These are phyloP conservation scores for Polygonum aviculare DNA, from an alignment of 148 eudicot species.

Conservation along the genomic window DNA sequence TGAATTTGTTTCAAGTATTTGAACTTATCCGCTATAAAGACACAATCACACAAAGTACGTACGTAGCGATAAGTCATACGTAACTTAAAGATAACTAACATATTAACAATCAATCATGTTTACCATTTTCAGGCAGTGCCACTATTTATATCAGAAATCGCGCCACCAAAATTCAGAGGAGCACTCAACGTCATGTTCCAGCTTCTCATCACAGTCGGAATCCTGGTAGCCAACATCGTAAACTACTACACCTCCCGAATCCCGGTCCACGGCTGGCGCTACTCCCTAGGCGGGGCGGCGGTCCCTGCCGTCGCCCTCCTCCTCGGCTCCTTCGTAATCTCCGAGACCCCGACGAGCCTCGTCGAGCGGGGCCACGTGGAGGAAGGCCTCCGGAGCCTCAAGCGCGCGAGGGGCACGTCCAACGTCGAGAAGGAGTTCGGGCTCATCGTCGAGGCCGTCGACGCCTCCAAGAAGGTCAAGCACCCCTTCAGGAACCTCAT, in stretches of 20 bases:
- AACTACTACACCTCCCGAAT: slow-evolving; percentile 69
- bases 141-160: slow-evolving; percentile 81
- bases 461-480: slow-evolving; percentile 33
- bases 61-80: too few relatives aligned
- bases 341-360: slow-evolving; percentile 54
- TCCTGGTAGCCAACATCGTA: slow-evolving; percentile 74
- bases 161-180: slow-evolving; percentile 83
- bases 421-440: slow-evolving; percentile 47
- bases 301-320: slow-evolving; percentile 45
- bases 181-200: slow-evolving; percentile 86
- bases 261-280: slow-evolving; percentile 57
- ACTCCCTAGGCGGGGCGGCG: slow-evolving; percentile 53
- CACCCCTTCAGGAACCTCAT: slow-evolving; percentile 51
- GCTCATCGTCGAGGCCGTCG: slow-evolving; percentile 50
- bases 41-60: too few relatives aligned
- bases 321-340: slow-evolving; percentile 36
- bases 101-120: background rate
- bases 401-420: slow-evolving; percentile 41
- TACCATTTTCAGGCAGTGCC: slow-evolving; percentile 67
- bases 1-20: too few relatives aligned
- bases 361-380: slow-evolving; percentile 52
- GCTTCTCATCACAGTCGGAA: slow-evolving; percentile 79
- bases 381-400: slow-evolving; percentile 38
- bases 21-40: background rate
- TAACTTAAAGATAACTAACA: background rate